A percentile compares a stretch with the other conserved stretches of the same genome.
Conservation (phyloP, 345 rosid genomes). For the Xanthoceras sorbifolium region DNA sequence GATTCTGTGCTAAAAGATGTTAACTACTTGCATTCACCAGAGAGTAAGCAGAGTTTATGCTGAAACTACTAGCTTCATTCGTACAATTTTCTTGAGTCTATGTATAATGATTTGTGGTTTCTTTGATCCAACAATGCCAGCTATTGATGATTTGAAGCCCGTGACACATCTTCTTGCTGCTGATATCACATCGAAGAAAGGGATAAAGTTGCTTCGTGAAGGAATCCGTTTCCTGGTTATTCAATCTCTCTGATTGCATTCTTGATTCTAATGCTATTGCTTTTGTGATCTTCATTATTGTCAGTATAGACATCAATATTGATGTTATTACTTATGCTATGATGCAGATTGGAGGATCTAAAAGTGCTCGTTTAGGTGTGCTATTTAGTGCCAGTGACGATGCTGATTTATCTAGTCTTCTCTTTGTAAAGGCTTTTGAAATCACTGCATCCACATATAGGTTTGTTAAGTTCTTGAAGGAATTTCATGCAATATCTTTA, state of each 20-base stretch:
- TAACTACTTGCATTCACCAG: conserved; percentile 83
- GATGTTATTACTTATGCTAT: conserved; percentile 28
- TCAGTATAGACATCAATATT: conserved; percentile 22
- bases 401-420: conserved; percentile 55
- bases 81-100: conserved; percentile 21
- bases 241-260: background rate
- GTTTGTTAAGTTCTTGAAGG: conserved; percentile 43
- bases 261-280: conserved; percentile 8
- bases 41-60: conserved; percentile 56
- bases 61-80: conserved; percentile 14
- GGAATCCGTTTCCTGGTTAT: conserved; percentile 86
- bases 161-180: conserved; percentile 95
- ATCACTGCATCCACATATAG: conserved; percentile 69
- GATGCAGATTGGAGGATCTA: conserved; percentile 78
- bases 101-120: conserved; percentile 24
- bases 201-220: conserved; percentile 80
- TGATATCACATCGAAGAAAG: conserved; percentile 73
- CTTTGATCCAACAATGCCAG: conserved; percentile 45
- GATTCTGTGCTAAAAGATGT: conserved; percentile 64
- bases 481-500: background rate
- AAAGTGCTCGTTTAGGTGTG: conserved; percentile 81
- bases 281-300: background rate
- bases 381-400: conserved; percentile 58
- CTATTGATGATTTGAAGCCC: conserved; percentile 82
- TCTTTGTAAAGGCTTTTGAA: conserved; percentile 70